phyloP scores from a whole-genome alignment of 148 eudicot genomes.

The Fagopyrum homotropicum region DNA sequence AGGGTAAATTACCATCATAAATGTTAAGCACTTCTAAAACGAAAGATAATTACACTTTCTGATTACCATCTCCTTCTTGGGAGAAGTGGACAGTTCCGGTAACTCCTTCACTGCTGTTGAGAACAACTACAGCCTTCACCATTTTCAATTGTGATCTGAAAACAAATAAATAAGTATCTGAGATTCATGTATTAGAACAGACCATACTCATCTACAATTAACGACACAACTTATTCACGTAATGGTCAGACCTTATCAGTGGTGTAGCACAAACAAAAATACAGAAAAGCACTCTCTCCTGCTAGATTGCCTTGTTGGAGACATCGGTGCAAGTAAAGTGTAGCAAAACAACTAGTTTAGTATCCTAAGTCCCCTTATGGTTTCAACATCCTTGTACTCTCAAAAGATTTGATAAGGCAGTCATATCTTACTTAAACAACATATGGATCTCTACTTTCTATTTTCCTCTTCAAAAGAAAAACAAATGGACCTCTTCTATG shows the following conservation, averaged over 20 bases:
- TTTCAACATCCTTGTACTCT: background rate
- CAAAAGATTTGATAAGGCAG: background rate
- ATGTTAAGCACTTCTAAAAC: background rate
- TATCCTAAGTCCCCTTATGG: background rate
- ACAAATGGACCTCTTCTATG: background rate
- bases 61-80: constrained; percentile 21
- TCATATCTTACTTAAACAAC: background rate
- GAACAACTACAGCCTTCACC: constrained; percentile 24
- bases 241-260: background rate
- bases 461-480: too few species aligned
- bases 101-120: constrained; percentile 16
- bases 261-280: background rate
- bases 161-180: constrained; percentile 6
- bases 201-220: background rate
- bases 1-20: background rate
- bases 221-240: background rate
- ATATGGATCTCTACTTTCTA: background rate
- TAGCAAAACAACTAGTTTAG: background rate
- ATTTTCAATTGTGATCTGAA: constrained; percentile 18
- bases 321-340: background rate
- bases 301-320: background rate
- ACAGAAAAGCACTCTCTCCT: background rate
- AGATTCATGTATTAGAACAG: background rate
- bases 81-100: constrained; percentile 20
- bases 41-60: background rate